Evolutionary conservation across 2,329 filamentous ascomycete genomes (phyloP), one percentile per base, ranked within the genome.

Genomic region (Penicillium sumatraense): DNA sequence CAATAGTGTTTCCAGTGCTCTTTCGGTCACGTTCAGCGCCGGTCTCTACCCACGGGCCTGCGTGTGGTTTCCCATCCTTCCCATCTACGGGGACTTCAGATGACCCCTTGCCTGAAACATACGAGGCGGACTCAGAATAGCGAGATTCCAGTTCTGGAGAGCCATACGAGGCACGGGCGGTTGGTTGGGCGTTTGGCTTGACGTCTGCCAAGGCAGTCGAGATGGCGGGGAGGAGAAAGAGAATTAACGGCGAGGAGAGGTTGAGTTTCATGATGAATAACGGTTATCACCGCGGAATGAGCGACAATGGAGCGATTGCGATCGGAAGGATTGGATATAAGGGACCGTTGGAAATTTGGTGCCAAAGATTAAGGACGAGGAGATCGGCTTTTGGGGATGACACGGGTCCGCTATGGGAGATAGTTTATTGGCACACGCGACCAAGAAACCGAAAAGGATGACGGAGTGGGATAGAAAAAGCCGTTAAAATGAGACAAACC

Each of bases 11-110:
- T 7, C 42, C 42, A 11, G 42, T 7, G 60, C 71, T 65, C 58
- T 80, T 80, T 56, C 76, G 73, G 57, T 80, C 78, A 50, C 79
- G 71, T 26, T 80, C 78, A 21, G 78, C 77, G 38, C 63, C 74
- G 5, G 78, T 80, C 60, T 81, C 79, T 42, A 81, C 77, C 68
- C 84, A 87, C 2, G 95, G 95, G 1, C 95, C 95, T 18, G 88
- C 86, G 71, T 97, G 93, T 44, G 95, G 95, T 77, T 93, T 95
- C 45, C 95, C 95, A 77, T 98, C 95, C 66, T 89, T 89, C 42
- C 93, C 93, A 72, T 98, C 95, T 18, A 97, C 88, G 0, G 93
- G 93, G 53, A 90, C 91, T 78, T 95, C 88, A 72, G 92, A 92
- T 49, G 86, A 87, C 50, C 85, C 86, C 61, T 79, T 76, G 31